Conservation (phyloP, 257 asterid species). For the Solanum sejunctum region DNA sequence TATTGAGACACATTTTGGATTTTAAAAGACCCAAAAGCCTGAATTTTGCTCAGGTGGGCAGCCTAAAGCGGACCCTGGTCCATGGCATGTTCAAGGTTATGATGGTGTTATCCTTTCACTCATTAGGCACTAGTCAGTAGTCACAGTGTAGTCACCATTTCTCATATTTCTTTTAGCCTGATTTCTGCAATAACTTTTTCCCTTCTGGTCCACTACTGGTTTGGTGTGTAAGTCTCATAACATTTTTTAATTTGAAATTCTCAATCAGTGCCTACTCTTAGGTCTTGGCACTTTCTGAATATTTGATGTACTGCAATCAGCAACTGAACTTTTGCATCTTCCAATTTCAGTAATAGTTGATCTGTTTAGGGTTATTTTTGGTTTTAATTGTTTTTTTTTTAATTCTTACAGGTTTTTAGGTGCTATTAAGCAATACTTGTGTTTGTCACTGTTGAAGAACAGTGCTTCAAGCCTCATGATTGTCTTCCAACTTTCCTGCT, state of each 20-base stretch:
- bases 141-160: not conserved
- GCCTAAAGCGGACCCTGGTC: not conserved
- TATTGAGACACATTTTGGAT: not conserved
- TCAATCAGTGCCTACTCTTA: not conserved
- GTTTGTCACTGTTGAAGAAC: slow-evolving; percentile 90
- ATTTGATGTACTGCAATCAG: not conserved
- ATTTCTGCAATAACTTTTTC: not conserved
- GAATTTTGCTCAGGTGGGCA: not conserved
- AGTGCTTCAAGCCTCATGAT: slow-evolving; percentile 90
- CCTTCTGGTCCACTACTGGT: not conserved
- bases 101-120: not conserved
- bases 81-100: not conserved
- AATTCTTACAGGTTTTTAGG: slow-evolving; percentile 68
- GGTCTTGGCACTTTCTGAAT: not conserved
- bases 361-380: not conserved
- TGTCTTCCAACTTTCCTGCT: slow-evolving; percentile 99
- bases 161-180: not conserved
- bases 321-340: not conserved
- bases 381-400: not conserved
- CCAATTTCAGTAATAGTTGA: not conserved
- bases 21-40: not conserved
- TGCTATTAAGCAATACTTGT: slow-evolving; percentile 95
- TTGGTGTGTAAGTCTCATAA: not conserved
- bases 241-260: not conserved
- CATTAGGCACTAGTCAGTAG: not conserved